A percentile compares a stretch with the other conserved stretches of the same genome.
phyloP scores from a whole-genome alignment of 169 alveolate genomes.

The Plasmodium gallinaceum region DNA sequence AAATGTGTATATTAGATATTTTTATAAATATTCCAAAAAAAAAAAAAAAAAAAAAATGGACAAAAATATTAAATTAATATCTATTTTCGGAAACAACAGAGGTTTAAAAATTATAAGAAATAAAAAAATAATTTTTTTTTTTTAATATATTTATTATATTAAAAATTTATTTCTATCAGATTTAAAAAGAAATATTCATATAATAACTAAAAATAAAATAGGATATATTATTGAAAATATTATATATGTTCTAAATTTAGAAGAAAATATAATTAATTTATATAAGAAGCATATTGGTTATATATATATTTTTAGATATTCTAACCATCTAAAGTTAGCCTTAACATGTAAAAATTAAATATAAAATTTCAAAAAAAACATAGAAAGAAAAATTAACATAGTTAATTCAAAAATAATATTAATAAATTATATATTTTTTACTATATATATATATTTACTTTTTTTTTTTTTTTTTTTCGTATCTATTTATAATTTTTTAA shows the following conservation, averaged over 20 bases:
- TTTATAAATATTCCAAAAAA: not conserved
- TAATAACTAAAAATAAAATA: not conserved
- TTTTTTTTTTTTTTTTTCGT: not conserved
- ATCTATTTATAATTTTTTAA: not conserved
- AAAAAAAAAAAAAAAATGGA: constrained; percentile 2
- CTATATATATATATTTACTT: not conserved
- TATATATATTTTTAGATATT: not conserved
- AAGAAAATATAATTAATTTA: not conserved
- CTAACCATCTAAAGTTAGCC: not conserved
- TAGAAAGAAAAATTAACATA: too few species aligned
- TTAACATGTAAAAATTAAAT: constrained; percentile 4
- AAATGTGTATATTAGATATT: too few species aligned
- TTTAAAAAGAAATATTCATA: not conserved
- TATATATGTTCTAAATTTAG: not conserved
- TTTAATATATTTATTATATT: too few species aligned
- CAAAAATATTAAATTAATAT: not conserved
- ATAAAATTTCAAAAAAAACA: not conserved
- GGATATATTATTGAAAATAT: not conserved
- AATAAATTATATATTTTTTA: too few species aligned
- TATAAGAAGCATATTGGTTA: not conserved
- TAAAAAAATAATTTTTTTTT: not conserved
- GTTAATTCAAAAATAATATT: too few species aligned
- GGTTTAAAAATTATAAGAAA: not conserved
- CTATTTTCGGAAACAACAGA: not conserved
- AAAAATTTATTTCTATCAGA: not conserved